Conservation (phyloP, 257 asterid species). For the Parsonsia alboflavescens region DNA sequence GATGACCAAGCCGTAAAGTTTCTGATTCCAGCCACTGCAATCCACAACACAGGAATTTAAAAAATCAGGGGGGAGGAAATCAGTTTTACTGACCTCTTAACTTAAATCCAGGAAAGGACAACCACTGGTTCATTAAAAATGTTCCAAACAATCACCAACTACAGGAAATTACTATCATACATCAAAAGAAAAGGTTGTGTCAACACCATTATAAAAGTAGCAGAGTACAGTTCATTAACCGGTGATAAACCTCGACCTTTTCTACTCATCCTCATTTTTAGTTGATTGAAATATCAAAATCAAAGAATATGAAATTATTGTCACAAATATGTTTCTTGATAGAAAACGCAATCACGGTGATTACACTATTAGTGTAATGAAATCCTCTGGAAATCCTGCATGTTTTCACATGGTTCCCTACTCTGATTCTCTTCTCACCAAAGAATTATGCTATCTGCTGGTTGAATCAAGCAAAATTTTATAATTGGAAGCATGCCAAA, state of each 20-base stretch:
- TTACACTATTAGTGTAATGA: neutral
- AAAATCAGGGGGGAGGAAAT: slow-evolving; percentile 2
- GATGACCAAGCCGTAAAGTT: slow-evolving; percentile 78
- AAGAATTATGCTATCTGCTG: no score
- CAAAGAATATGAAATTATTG: neutral
- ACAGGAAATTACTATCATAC: slow-evolving; percentile 1
- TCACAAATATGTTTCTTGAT: neutral
- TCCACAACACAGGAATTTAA: slow-evolving; percentile 3
- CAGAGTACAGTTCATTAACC: neutral
- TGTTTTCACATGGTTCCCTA: no score
- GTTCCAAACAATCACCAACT: neutral
- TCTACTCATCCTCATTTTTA: neutral
- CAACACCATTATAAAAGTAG: neutral
- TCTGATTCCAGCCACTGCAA: slow-evolving; percentile 98
- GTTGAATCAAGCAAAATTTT: no score
- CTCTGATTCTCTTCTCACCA: no score
- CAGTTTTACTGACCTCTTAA: neutral
- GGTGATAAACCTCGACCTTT: neutral
- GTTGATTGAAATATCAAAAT: neutral
- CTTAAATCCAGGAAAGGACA: neutral
- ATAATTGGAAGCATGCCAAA: neutral
- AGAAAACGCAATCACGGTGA: no score
- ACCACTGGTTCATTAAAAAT: neutral
- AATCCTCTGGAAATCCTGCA: neutral
- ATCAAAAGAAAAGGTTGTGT: neutral